A percentile compares a stretch with the other conserved stretches of the same genome.
Conservation (phyloP, 2,329 filamentous ascomycete species). For the Orbilia oligospora region DNA sequence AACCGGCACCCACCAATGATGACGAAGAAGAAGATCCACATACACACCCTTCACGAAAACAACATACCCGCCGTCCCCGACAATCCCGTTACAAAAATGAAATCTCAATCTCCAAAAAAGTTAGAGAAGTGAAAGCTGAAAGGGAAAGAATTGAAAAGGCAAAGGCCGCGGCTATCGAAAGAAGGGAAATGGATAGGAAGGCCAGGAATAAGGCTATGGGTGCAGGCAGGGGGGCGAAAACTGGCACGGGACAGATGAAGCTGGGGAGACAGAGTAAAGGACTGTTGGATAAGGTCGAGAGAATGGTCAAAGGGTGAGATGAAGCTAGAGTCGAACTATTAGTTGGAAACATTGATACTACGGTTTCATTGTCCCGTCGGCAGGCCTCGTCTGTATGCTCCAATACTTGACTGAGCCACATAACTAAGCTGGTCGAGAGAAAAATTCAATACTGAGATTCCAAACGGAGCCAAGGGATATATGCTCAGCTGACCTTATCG, state of each 20-base stretch:
- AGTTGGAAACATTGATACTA: not conserved
- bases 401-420: not conserved
- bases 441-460: not conserved
- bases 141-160: constrained; percentile 74
- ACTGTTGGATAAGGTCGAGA: constrained; percentile 82
- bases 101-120: constrained; percentile 50
- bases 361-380: not conserved
- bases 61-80: constrained; percentile 62
- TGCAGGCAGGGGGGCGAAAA: constrained; percentile 74
- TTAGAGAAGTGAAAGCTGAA: constrained; percentile 72
- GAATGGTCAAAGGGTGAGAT: constrained; percentile 72
- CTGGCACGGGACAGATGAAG: constrained; percentile 79
- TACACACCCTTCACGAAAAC: constrained; percentile 49
- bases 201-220: constrained; percentile 70
- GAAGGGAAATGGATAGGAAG: constrained; percentile 79
- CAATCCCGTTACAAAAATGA: constrained; percentile 67
- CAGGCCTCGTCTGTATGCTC: too few species aligned
- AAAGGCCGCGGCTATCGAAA: constrained; percentile 75
- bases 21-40: constrained; percentile 45
- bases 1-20: constrained; percentile 25
- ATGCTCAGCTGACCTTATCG: not conserved
- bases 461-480: not conserved
- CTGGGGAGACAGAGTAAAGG: constrained; percentile 84
- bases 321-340: not conserved
- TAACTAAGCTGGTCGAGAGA: too few species aligned